Percentiles rank a stretch among this genome's conserved stretches.
Conservation (phyloP, 169 alveolate species). For the Plasmodium inui region DNA sequence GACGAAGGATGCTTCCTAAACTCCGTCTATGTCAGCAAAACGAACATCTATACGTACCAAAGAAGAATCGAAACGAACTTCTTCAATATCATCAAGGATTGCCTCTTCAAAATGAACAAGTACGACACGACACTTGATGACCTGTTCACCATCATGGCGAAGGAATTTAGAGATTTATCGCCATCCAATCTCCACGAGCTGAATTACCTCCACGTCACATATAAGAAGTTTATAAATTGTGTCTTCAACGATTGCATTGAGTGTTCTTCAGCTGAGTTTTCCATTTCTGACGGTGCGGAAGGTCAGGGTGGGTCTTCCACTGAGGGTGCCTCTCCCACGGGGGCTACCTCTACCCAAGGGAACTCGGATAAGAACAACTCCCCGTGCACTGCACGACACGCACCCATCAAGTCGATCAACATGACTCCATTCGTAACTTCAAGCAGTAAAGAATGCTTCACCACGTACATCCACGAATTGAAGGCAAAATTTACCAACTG, state of each 20-base stretch:
- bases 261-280: neutral
- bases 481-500: conserved; percentile 26
- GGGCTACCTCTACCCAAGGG: neutral
- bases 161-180: neutral
- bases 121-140: conserved; percentile 45
- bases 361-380: neutral
- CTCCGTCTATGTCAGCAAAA: conserved; percentile 20
- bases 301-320: neutral
- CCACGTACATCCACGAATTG: conserved; percentile 7
- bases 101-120: conserved; percentile 17
- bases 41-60: conserved; percentile 41
- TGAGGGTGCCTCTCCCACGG: neutral
- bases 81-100: conserved; percentile 10
- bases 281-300: neutral
- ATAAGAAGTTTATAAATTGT: conserved; percentile 28
- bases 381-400: too few species aligned
- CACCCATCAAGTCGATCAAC: conserved; percentile 14
- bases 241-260: conserved; percentile 5
- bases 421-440: conserved; percentile 3
- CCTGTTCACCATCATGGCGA: conserved; percentile 23
- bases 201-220: conserved; percentile 23
- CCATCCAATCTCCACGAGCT: neutral
- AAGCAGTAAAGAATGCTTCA: neutral
- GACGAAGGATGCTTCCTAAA: conserved; percentile 23
- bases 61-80: conserved; percentile 1